phyloP scores from a whole-genome alignment of 768 basidiomycete species.

The Lentinula boryana region DNA sequence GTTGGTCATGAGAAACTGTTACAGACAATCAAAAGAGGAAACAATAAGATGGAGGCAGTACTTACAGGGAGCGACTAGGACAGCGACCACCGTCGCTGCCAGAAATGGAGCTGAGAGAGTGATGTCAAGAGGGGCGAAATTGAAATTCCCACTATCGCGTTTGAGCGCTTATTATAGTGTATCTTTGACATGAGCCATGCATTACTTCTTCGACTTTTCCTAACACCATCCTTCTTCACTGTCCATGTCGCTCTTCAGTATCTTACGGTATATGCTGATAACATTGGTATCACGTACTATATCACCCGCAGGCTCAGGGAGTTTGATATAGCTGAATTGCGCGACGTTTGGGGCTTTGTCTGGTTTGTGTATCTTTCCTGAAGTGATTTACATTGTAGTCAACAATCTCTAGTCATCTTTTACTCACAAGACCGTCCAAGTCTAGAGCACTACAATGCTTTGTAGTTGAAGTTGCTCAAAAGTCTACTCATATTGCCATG shows the following conservation, averaged over 20 bases:
- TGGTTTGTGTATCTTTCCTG: slow-evolving; percentile 42
- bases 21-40: not conserved
- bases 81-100: not conserved
- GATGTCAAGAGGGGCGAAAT: not conserved
- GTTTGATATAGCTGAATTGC: slow-evolving; percentile 63
- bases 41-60: not conserved
- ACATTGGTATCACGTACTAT: slow-evolving; percentile 90
- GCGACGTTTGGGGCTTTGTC: slow-evolving; percentile 87
- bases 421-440: slow-evolving; percentile 87
- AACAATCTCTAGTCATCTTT: slow-evolving; percentile 65
- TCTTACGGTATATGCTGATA: slow-evolving; percentile 73
- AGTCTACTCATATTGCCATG: slow-evolving; percentile 93
- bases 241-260: slow-evolving; percentile 92
- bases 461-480: slow-evolving; percentile 81
- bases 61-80: not conserved
- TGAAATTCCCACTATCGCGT: not conserved
- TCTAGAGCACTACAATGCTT: slow-evolving; percentile 94
- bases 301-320: slow-evolving; percentile 69
- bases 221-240: slow-evolving; percentile 88
- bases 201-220: slow-evolving; percentile 84
- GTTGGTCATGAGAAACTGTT: not conserved
- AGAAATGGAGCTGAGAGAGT: not conserved
- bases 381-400: slow-evolving; percentile 7
- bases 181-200: slow-evolving; percentile 43
- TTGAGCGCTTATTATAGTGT: not conserved